Evolutionary conservation across 768 basidiomycete species (phyloP), one percentile per base, ranked within the genome.

Genomic region (Botryobasidium botryosum): DNA sequence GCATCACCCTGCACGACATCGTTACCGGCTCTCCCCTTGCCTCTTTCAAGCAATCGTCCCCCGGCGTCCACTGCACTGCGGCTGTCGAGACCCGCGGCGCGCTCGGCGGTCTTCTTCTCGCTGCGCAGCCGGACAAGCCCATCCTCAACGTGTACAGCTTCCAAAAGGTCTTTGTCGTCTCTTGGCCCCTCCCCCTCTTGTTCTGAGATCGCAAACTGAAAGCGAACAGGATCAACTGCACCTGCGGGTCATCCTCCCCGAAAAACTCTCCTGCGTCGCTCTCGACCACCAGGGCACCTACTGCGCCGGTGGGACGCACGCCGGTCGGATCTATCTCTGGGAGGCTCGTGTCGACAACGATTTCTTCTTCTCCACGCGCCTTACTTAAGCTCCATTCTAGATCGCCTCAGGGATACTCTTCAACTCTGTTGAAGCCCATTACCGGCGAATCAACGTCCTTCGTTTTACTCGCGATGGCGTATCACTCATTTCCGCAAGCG

Each of bases 271-370:
- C 21, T 87, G 83, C 53, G 70, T 94, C 31, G 68, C 80, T 5
- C 56, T 86, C 5, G 85, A 91, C 59, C 66, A 66, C 15, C 66
- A 65, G 37, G 90, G 88, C 3, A 61, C 65, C 28, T 82, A 77
- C 53, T 88, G 84, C 54, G 90, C 84, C 0, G 91, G 82, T 21
- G 94, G 90, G 26, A 91, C 88, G 0, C 61, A 71, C 3, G 78
- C 82, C 55, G 94, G 94, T 25, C 75, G 90, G 43, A 72, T 97
- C 54, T 91, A 91, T 56, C 62, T 99, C 1, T 99, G 94, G 94
- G 91, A 96, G 82, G 90, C 79, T 52, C 54, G 77, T 70, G 26
- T n/a, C 7, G 4, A 40, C n/a, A n/a, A n/a, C n/a, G n/a, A n/a
- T n/a, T n/a, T 25, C 28, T 5, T 37, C 46, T 17, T 47, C n/a